phyloP scores from a whole-genome alignment of 2,329 filamentous ascomycete species.

The Xylaria sp. region DNA sequence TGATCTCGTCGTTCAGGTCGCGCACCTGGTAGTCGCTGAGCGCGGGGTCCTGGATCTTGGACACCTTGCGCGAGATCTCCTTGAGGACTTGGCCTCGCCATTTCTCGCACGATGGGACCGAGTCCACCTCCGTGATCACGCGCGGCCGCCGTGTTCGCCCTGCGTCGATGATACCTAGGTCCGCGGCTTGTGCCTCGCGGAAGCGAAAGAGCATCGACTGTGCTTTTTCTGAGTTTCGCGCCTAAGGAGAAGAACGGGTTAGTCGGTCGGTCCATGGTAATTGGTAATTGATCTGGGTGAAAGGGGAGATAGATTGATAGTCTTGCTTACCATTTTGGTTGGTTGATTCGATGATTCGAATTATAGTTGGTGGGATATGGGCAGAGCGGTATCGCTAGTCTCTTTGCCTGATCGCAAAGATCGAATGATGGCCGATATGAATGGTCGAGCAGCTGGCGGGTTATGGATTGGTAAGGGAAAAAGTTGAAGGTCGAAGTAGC shows the following conservation, averaged over 20 bases:
- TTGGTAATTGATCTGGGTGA: neutral
- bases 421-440: neutral
- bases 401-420: neutral
- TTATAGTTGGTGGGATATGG: neutral
- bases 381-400: neutral
- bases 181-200: conserved; percentile 76
- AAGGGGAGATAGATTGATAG: neutral
- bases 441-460: neutral
- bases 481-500: conserved; percentile 22
- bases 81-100: conserved; percentile 98
- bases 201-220: conserved; percentile 99
- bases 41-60: conserved; percentile 89
- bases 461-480: conserved; percentile 12
- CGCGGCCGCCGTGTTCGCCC: conserved; percentile 90
- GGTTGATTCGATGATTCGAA: neutral
- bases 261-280: conserved; percentile 1
- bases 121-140: conserved; percentile 85
- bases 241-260: conserved; percentile 59
- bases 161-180: conserved; percentile 70
- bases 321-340: conserved; percentile 46
- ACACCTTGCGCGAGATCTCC: conserved; percentile 96
- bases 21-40: conserved; percentile 98
- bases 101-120: conserved; percentile 90
- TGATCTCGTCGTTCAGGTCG: conserved; percentile 99
- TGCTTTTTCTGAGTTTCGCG: conserved; percentile 97